These are phyloP conservation scores for Vanderwaltozyma verrucispora DNA, from an alignment of 805 yeast species.

Conservation along the genomic window DNA sequence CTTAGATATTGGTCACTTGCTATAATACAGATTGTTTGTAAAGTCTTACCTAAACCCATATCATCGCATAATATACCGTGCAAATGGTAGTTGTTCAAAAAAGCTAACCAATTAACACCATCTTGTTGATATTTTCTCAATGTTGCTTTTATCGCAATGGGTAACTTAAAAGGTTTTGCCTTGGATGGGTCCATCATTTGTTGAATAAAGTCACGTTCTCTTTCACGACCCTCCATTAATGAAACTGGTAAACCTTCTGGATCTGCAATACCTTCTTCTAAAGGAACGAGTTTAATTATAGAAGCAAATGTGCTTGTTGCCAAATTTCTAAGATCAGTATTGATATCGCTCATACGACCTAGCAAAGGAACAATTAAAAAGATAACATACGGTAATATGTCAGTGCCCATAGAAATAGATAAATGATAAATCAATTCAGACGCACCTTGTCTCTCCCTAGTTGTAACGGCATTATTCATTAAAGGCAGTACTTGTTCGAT, in stretches of 20 bases:
- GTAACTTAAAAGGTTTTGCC: constrained; percentile 76
- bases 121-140: constrained; percentile 94
- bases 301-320: constrained; percentile 97
- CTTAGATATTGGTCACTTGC: constrained; percentile 91
- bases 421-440: constrained; percentile 85
- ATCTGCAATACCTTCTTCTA: constrained; percentile 95
- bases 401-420: constrained; percentile 74
- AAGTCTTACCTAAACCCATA: constrained; percentile 97
- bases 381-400: constrained; percentile 86
- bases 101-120: constrained; percentile 97
- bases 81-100: constrained; percentile 83
- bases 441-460: constrained; percentile 81
- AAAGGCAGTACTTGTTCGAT: constrained; percentile 74
- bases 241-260: constrained; percentile 85
- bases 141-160: constrained; percentile 87
- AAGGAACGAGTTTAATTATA: constrained; percentile 86
- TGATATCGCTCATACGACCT: constrained; percentile 96
- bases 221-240: constrained; percentile 76
- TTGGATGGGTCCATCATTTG: constrained; percentile 98
- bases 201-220: constrained; percentile 86
- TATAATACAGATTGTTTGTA: constrained; percentile 94
- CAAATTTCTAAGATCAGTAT: constrained; percentile 73
- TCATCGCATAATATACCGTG: constrained; percentile 98
- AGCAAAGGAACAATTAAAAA: constrained; percentile 91
- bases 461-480: constrained; percentile 62